A percentile compares a stretch with the other conserved stretches of the same genome.
Conservation (phyloP, 805 yeast genomes). For the Yueomyces sp. region DNA sequence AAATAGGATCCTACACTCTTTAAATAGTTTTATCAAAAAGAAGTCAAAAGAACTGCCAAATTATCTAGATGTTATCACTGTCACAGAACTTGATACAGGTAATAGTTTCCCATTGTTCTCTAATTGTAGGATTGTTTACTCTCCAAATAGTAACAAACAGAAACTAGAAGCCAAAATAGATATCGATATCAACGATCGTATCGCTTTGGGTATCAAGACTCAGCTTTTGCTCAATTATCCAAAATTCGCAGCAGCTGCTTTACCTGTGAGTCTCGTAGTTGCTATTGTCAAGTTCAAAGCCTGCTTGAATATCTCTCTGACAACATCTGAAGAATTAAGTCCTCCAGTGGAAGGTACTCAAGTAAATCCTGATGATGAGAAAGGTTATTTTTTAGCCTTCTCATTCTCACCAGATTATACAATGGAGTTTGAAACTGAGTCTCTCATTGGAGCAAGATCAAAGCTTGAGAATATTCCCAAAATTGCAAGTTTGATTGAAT, state of each 20-base stretch:
- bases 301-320: slow-evolving; percentile 64
- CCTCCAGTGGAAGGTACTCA: slow-evolving; percentile 3
- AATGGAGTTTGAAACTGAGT: slow-evolving; percentile 76
- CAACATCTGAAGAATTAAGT: slow-evolving; percentile 24
- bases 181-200: slow-evolving; percentile 76
- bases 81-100: slow-evolving; percentile 83
- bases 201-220: slow-evolving; percentile 78
- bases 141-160: slow-evolving; percentile 33
- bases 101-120: slow-evolving; percentile 92
- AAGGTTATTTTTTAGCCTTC: slow-evolving; percentile 67
- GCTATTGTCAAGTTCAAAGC: slow-evolving; percentile 88
- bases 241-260: slow-evolving; percentile 65
- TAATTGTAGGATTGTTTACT: slow-evolving; percentile 69
- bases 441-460: slow-evolving; percentile 85
- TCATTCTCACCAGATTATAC: slow-evolving; percentile 87
- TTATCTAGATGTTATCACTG: slow-evolving; percentile 60
- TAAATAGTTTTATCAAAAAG: slow-evolving; percentile 47
- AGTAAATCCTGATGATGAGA: slow-evolving; percentile 4
- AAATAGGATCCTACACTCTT: slow-evolving; percentile 71
- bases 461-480: slow-evolving; percentile 89
- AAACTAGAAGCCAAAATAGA: slow-evolving; percentile 77
- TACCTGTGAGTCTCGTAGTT: slow-evolving; percentile 76
- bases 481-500: slow-evolving; percentile 71
- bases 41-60: slow-evolving; percentile 55
- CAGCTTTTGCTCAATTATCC: slow-evolving; percentile 70